Evolutionary conservation across 2,329 filamentous ascomycete genomes (phyloP).

Genomic region (Leptographium flavum): DNA sequence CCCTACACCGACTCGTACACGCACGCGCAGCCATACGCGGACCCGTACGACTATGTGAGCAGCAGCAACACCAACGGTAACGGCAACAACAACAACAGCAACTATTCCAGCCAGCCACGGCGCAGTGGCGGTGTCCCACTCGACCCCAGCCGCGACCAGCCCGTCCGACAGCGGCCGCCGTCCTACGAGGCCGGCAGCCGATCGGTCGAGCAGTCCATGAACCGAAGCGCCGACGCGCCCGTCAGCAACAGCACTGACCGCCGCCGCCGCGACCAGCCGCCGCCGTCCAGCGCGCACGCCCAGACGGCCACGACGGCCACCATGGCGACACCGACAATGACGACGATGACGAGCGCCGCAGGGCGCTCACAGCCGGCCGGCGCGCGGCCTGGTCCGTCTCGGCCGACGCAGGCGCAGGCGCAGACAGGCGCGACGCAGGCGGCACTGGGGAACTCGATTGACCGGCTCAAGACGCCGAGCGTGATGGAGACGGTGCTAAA

Average conservation of each 20-base stretch:
- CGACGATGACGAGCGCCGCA: too few species aligned
- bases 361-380: not conserved
- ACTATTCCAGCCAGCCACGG: not conserved
- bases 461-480: not conserved
- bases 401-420: not conserved
- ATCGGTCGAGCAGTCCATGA: not conserved
- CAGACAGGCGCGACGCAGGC: not conserved
- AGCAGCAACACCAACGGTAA: not conserved
- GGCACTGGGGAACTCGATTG: not conserved
- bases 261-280: not conserved
- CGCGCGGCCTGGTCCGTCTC: not conserved
- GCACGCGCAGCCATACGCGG: not conserved
- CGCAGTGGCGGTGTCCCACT: not conserved
- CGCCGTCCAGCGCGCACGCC: not conserved
- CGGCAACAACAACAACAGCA: not conserved
- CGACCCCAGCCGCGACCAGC: not conserved
- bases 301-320: not conserved
- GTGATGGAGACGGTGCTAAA: constrained; percentile 1
- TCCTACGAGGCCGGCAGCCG: constrained; percentile 1
- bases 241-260: not conserved
- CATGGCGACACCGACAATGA: too few species aligned
- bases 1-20: not conserved
- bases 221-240: not conserved
- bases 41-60: not conserved
- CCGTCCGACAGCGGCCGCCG: not conserved